Conservation (phyloP, 306 rosid genomes). For the Cucumis hystrix region DNA sequence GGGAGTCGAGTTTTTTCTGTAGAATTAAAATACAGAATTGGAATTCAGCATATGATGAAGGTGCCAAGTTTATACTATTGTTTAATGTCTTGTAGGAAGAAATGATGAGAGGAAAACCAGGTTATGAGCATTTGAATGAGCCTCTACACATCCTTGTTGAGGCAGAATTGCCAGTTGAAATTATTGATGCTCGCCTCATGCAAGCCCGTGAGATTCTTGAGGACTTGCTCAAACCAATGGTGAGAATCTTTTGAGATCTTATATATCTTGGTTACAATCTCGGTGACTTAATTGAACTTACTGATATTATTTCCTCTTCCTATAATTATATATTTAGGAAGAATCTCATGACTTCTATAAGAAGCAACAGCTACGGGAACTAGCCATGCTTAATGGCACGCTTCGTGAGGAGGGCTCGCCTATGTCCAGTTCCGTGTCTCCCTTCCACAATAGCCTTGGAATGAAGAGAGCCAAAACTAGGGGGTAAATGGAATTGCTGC, state of each 20-base stretch:
- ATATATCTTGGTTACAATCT: background rate
- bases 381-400: constrained; percentile 86
- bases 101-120: constrained; percentile 75
- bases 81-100: constrained; percentile 47
- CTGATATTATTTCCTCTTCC: background rate
- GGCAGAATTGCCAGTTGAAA: constrained; percentile 79
- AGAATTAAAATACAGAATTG: background rate
- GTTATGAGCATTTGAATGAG: constrained; percentile 89
- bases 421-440: constrained; percentile 88
- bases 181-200: constrained; percentile 56
- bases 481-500: constrained; percentile 31
- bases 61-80: background rate
- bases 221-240: constrained; percentile 93
- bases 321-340: constrained; percentile 28
- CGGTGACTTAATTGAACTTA: background rate
- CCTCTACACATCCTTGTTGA: constrained; percentile 84
- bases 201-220: constrained; percentile 85
- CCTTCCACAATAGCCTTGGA: constrained; percentile 83
- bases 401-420: constrained; percentile 96
- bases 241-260: constrained; percentile 6
- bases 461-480: constrained; percentile 99
- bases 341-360: constrained; percentile 96
- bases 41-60: background rate
- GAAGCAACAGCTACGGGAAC: constrained; percentile 90
- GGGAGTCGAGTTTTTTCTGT: background rate